phyloP scores from a whole-genome alignment of 306 rosid species.

The Bauhinia variegata region DNA sequence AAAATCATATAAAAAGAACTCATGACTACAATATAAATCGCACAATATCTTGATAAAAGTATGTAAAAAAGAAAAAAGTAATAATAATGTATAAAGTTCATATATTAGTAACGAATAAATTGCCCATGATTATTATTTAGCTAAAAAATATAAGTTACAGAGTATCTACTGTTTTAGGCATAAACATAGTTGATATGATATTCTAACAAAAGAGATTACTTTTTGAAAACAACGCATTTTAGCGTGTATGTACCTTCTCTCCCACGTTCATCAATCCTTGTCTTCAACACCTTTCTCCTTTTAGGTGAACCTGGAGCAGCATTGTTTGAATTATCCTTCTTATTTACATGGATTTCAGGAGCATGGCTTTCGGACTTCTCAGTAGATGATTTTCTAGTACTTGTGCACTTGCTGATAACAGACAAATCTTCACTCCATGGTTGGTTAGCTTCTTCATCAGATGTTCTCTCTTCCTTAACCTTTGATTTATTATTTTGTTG shows the following conservation, averaged over 20 bases:
- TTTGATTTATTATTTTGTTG: slow-evolving; percentile 49
- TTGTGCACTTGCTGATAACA: slow-evolving; percentile 49
- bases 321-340: slow-evolving; percentile 47
- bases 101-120: slow-evolving; percentile 8
- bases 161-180: slow-evolving; percentile 15
- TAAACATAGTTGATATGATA: slow-evolving; percentile 9
- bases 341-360: slow-evolving; percentile 51
- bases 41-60: slow-evolving; percentile 23
- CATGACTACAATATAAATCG: background rate
- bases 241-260: slow-evolving; percentile 75
- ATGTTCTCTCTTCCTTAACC: slow-evolving; percentile 53
- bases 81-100: background rate
- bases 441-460: slow-evolving; percentile 42
- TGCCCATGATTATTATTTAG: background rate
- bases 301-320: slow-evolving; percentile 68
- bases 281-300: slow-evolving; percentile 82
- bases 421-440: slow-evolving; percentile 50
- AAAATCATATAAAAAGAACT: slow-evolving; percentile 5
- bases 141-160: slow-evolving; percentile 18
- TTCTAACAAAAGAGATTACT: slow-evolving; percentile 9
- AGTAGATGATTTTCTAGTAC: slow-evolving; percentile 41
- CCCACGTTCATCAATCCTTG: slow-evolving; percentile 88
- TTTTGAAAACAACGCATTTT: slow-evolving; percentile 32
- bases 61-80: no score
- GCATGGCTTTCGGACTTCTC: slow-evolving; percentile 47